Evolutionary conservation across 495 filamentous ascomycete genomes (phyloP).

Genomic region (Penicillium ochrochloron): DNA sequence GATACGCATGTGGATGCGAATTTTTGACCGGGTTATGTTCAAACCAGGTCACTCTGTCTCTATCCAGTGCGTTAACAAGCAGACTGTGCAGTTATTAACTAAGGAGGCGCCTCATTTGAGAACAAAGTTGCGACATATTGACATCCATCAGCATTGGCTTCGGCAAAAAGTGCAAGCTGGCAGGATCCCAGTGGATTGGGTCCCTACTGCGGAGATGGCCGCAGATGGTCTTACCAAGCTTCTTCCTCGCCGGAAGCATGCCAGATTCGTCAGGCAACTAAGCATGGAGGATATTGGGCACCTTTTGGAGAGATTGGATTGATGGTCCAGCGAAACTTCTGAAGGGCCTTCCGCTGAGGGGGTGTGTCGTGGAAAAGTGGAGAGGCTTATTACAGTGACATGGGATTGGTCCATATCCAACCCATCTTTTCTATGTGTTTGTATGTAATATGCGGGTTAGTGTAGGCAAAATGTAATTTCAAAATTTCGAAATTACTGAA

Average conservation of each 20-base stretch:
- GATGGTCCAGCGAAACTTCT: background rate
- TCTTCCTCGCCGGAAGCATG: background rate
- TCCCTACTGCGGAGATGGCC: background rate
- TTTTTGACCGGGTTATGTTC: background rate
- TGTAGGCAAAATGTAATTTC: slow-evolving; percentile 8
- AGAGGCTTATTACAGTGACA: too few species aligned
- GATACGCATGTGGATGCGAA: background rate
- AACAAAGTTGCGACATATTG: background rate
- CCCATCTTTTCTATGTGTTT: too few species aligned
- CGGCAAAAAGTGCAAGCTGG: background rate
- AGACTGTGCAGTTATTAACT: background rate
- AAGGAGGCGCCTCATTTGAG: background rate
- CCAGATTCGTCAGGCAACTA: background rate
- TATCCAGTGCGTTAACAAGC: background rate
- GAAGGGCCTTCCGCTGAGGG: background rate
- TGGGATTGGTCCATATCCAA: too few species aligned
- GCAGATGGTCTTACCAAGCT: background rate
- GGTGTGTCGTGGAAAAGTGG: too few species aligned
- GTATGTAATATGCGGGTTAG: too few species aligned
- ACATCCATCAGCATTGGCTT: background rate
- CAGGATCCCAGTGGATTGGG: background rate
- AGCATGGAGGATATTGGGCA: background rate
- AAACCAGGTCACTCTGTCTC: background rate
- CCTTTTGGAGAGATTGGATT: background rate
- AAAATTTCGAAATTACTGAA: slow-evolving; percentile 12